Evolutionary conservation across 129 eudicot genomes (phyloP).

Genomic region (Silybum marianum): DNA sequence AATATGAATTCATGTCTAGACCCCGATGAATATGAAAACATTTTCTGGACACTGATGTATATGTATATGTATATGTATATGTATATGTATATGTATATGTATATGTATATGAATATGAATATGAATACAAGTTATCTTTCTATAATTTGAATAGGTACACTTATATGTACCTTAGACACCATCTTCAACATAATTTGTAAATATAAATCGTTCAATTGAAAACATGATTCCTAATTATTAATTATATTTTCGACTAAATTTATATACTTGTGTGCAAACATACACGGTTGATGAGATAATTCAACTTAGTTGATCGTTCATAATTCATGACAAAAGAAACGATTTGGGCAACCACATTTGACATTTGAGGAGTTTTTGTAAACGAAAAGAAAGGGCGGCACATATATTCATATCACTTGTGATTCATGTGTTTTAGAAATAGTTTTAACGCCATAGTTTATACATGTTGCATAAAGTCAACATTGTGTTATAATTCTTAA

Average conservation of each 20-base stretch:
- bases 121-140: not conserved
- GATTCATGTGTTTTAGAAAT: not conserved
- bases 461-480: not conserved
- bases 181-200: too few species aligned
- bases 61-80: too few species aligned
- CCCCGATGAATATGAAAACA: not conserved
- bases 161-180: not conserved
- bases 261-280: not conserved
- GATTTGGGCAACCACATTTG: not conserved
- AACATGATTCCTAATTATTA: too few species aligned
- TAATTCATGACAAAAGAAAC: too few species aligned
- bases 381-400: not conserved
- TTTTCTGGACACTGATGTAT: too few species aligned
- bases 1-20: not conserved
- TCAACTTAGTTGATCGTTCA: not conserved
- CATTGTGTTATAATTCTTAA: not conserved
- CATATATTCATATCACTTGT: not conserved
- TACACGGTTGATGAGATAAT: not conserved
- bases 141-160: too few species aligned
- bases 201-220: not conserved
- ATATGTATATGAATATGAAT: not conserved
- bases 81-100: too few species aligned
- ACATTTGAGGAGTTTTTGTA: not conserved
- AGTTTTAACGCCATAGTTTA: not conserved
- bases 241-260: not conserved